phyloP scores from a whole-genome alignment of 1,139 yeast species.

The Pichia sp. region DNA sequence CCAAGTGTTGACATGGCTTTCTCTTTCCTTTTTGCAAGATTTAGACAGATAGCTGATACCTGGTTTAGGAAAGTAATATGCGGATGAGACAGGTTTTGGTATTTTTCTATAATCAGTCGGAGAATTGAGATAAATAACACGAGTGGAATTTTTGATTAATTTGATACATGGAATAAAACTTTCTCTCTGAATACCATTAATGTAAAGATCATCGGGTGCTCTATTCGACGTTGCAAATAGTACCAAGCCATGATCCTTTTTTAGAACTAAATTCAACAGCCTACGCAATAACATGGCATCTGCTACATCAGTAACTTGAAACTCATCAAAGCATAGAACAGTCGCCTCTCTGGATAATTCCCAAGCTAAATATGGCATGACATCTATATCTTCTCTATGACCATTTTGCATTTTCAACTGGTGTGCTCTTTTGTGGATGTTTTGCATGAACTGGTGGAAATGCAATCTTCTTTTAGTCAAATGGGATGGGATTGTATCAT shows the following conservation, averaged over 20 bases:
- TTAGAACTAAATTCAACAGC: constrained; percentile 50
- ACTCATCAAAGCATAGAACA: constrained; percentile 89
- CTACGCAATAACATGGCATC: constrained; percentile 94
- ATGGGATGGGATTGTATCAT: constrained; percentile 69
- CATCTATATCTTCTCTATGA: constrained; percentile 58
- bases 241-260: constrained; percentile 71
- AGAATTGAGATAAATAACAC: constrained; percentile 74
- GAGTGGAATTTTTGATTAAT: constrained; percentile 61
- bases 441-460: constrained; percentile 96
- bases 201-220: constrained; percentile 87
- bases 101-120: constrained; percentile 92
- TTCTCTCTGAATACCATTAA: constrained; percentile 87
- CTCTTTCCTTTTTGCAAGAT: constrained; percentile 40
- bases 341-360: constrained; percentile 73
- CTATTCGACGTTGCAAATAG: constrained; percentile 92
- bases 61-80: constrained; percentile 68
- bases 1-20: constrained; percentile 70
- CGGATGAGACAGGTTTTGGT: constrained; percentile 74
- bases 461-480: constrained; percentile 75
- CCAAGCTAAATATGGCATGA: constrained; percentile 76
- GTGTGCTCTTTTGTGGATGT: constrained; percentile 80
- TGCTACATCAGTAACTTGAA: constrained; percentile 94
- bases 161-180: constrained; percentile 90
- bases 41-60: constrained; percentile 45
- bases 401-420: constrained; percentile 57